These are phyloP conservation scores for Endocladia muricata DNA, from an alignment of 31 red algal genomes.

Conservation along the genomic window DNA sequence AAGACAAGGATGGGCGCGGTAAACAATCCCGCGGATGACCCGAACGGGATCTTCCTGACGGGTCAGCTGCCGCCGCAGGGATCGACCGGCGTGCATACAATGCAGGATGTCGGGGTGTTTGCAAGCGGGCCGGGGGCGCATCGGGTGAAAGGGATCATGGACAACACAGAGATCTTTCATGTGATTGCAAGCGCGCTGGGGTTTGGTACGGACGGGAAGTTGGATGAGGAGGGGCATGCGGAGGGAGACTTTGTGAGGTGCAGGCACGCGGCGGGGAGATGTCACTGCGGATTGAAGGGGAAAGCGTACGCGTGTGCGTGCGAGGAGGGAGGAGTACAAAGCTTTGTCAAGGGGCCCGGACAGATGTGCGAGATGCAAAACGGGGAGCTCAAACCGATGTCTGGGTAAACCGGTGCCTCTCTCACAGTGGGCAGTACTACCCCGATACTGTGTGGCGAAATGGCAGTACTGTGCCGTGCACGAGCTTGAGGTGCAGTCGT, in stretches of 20 bases:
- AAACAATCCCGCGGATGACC: conserved; percentile 53
- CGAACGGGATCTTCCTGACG: conserved; percentile 52
- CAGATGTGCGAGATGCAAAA: too few relatives aligned
- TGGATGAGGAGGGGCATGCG: conserved; percentile 17
- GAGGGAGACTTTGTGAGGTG: conserved; percentile 30
- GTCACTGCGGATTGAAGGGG: conserved; percentile 9
- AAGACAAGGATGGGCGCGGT: neutral
- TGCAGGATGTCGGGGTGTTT: conserved; percentile 62
- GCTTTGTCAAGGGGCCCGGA: too few relatives aligned
- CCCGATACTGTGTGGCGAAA: too few relatives aligned
- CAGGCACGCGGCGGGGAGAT: conserved; percentile 17
- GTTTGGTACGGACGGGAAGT: conserved; percentile 48
- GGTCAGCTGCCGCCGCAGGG: conserved; percentile 33
- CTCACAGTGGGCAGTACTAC: too few relatives aligned
- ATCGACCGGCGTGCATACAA: conserved; percentile 58
- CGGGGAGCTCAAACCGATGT: too few relatives aligned
- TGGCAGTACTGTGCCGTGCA: too few relatives aligned
- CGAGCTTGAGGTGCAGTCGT: too few relatives aligned
- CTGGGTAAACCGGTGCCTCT: too few relatives aligned
- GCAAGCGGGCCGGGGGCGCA: conserved; percentile 51
- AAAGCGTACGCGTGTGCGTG: conserved; percentile 15
- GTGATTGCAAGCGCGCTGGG: conserved; percentile 54
- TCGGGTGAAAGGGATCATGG: conserved; percentile 23
- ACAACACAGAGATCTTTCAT: conserved; percentile 67
- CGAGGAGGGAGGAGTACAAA: too few relatives aligned